These are phyloP conservation scores for Leccinum obscurum DNA, from an alignment of 768 basidiomycete genomes.

Conservation along the genomic window DNA sequence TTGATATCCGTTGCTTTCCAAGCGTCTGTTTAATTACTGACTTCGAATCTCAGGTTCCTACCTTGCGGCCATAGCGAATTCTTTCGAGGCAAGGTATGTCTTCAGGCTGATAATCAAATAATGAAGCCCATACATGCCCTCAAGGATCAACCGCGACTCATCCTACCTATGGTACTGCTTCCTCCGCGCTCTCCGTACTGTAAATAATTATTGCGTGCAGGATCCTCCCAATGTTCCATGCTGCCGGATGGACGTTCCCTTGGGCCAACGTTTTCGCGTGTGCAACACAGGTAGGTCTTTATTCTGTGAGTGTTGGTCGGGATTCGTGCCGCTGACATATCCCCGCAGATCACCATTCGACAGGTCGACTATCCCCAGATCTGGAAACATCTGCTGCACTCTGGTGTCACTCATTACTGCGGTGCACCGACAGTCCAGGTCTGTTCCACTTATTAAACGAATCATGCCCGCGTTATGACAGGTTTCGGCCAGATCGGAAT, in stretches of 20 bases:
- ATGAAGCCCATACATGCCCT: neutral
- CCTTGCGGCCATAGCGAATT: slow-evolving; percentile 78
- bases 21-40: neutral
- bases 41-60: slow-evolving; percentile 60
- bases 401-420: slow-evolving; percentile 83
- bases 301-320: neutral
- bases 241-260: slow-evolving; percentile 87
- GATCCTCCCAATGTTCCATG: slow-evolving; percentile 92
- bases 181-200: neutral
- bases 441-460: slow-evolving; percentile 12
- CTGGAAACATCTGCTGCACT: slow-evolving; percentile 76
- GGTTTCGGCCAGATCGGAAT: slow-evolving; percentile 63
- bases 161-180: slow-evolving; percentile 69
- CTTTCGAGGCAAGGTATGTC: slow-evolving; percentile 67
- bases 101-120: neutral
- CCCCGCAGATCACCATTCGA: slow-evolving; percentile 64
- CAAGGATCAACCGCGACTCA: slow-evolving; percentile 63
- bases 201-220: slow-evolving; percentile 35
- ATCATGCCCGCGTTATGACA: neutral
- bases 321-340: neutral
- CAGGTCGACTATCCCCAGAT: slow-evolving; percentile 70
- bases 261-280: slow-evolving; percentile 77
- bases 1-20: slow-evolving; percentile 19
- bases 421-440: slow-evolving; percentile 90
- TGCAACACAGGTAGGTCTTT: slow-evolving; percentile 61